Conservation (phyloP, 768 basidiomycete genomes). For the Tulasnella sp. region DNA sequence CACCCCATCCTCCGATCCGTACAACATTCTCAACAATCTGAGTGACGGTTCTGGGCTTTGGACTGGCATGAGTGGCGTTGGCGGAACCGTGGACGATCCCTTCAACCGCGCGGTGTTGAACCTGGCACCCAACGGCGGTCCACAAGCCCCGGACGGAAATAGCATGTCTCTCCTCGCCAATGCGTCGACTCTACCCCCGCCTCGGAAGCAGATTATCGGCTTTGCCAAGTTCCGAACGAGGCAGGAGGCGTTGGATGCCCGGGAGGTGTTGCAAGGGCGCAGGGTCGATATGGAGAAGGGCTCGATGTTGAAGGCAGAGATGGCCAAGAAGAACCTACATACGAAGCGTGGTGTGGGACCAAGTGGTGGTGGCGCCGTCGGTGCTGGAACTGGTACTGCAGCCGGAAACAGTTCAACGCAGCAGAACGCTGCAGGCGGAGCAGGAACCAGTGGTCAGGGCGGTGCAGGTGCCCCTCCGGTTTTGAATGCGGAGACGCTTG, state of each 20-base stretch:
- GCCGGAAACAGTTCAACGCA: neutral
- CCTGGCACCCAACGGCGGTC: neutral
- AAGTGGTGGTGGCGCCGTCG: neutral
- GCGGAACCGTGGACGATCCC: neutral
- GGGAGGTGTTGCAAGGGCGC: conserved; percentile 79
- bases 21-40: conserved; percentile 72
- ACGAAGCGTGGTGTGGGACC: conserved; percentile 83
- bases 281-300: conserved; percentile 90
- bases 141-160: conserved; percentile 5
- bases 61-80: conserved; percentile 7
- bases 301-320: conserved; percentile 89
- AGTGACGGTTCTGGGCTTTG: conserved; percentile 43
- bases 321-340: conserved; percentile 99
- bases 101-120: conserved; percentile 2
- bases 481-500: conserved; percentile 20
- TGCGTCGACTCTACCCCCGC: conserved; percentile 28
- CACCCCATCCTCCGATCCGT: conserved; percentile 52
- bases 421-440: conserved; percentile 18
- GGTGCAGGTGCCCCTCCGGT: conserved; percentile 18
- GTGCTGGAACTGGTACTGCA: neutral
- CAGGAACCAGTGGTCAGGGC: conserved; percentile 24
- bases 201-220: conserved; percentile 92
- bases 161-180: conserved; percentile 17
- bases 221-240: conserved; percentile 92
- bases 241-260: conserved; percentile 74